phyloP scores from a whole-genome alignment of 2,329 filamentous ascomycete genomes.

The Fusarium falciforme region DNA sequence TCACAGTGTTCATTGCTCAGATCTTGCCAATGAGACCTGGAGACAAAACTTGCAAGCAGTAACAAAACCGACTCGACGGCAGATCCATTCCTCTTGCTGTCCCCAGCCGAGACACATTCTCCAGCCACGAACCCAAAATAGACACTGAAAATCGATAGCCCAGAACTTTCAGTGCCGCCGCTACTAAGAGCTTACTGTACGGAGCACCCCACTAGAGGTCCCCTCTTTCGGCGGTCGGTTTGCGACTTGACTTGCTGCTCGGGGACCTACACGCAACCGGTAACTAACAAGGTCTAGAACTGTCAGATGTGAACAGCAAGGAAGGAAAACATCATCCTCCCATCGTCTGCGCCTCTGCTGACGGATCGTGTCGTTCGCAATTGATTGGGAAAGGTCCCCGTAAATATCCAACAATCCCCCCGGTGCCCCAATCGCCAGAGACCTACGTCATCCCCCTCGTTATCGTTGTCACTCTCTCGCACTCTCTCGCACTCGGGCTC shows the following conservation, averaged over 20 bases:
- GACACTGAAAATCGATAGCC: background rate
- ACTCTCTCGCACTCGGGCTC: background rate
- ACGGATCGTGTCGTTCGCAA: conserved; percentile 2
- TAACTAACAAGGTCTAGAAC: background rate
- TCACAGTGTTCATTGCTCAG: background rate
- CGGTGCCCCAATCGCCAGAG: conserved; percentile 2
- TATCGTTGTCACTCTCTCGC: conserved; percentile 1
- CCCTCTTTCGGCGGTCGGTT: conserved; percentile 17
- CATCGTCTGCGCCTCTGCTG: background rate
- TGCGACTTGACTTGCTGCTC: background rate
- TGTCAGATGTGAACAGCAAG: background rate
- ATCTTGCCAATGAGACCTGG: background rate
- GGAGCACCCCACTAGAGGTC: conserved; percentile 29
- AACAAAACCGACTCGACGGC: background rate
- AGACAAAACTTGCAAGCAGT: background rate
- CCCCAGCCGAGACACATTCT: background rate
- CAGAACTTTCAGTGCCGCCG: background rate
- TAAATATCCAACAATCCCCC: conserved; percentile 10
- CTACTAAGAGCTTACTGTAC: conserved; percentile 8
- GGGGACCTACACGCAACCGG: background rate
- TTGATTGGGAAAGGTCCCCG: conserved; percentile 3
- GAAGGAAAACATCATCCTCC: background rate
- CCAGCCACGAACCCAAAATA: conserved; percentile 2
- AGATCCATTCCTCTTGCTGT: background rate
- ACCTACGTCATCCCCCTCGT: conserved; percentile 36